Evolutionary conservation across 2,329 filamentous ascomycete species (phyloP).

Genomic region (Thielaviopsis euricoi): DNA sequence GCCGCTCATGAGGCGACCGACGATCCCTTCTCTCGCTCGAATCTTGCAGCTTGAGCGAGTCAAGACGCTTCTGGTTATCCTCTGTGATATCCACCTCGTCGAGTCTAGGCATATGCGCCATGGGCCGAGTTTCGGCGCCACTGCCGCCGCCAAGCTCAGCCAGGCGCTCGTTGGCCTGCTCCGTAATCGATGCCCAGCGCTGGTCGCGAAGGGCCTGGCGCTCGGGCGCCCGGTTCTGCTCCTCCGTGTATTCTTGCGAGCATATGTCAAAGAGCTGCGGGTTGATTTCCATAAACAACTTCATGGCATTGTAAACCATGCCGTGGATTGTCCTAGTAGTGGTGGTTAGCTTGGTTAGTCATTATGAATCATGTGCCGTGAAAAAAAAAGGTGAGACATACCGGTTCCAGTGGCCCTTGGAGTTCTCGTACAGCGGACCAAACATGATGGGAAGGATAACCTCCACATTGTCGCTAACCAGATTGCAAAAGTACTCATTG

Average conservation of each 20-base stretch:
- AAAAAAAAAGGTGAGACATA: constrained; percentile 26
- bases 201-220: constrained; percentile 67
- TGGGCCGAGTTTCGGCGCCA: constrained; percentile 17
- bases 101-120: constrained; percentile 31
- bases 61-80: constrained; percentile 72
- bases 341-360: background rate
- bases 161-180: constrained; percentile 60
- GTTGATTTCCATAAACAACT: constrained; percentile 99
- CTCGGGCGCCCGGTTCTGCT: constrained; percentile 80
- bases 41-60: constrained; percentile 82
- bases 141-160: constrained; percentile 19
- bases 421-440: constrained; percentile 93
- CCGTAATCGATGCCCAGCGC: constrained; percentile 75
- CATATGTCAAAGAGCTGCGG: constrained; percentile 97
- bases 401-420: constrained; percentile 98
- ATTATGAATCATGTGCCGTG: background rate
- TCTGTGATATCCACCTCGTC: constrained; percentile 72
- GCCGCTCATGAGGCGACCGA: constrained; percentile 38
- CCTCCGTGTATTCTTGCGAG: constrained; percentile 93
- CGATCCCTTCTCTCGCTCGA: constrained; percentile 42
- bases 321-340: constrained; percentile 80
- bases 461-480: constrained; percentile 97
- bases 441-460: constrained; percentile 99
- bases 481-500: constrained; percentile 98
- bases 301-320: constrained; percentile 99